These are phyloP conservation scores for Kodamaea lidongshanica DNA, from an alignment of 805 yeast genomes.

Conservation along the genomic window DNA sequence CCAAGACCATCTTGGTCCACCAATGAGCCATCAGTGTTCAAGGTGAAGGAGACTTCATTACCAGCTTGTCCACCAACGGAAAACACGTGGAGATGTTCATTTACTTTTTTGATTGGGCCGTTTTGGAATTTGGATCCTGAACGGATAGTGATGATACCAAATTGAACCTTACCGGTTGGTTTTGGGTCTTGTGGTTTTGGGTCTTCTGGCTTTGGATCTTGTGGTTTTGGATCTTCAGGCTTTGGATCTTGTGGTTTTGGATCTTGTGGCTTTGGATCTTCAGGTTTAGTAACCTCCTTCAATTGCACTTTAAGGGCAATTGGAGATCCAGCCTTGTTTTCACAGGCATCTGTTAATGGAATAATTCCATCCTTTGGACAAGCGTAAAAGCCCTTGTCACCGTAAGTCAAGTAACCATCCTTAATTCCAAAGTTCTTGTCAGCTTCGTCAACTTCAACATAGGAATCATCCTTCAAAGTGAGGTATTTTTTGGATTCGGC, in stretches of 20 bases:
- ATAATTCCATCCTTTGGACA: conserved; percentile 7
- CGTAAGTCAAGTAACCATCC: conserved; percentile 12
- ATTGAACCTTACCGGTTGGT: conserved; percentile 8
- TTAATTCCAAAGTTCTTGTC: conserved; percentile 10
- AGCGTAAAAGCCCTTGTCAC: conserved; percentile 9
- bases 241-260: conserved; percentile 2
- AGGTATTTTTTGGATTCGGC: conserved; percentile 12
- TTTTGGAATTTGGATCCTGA: conserved; percentile 24
- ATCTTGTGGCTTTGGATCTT: conserved; percentile 1
- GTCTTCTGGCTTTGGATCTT: conserved; percentile 1
- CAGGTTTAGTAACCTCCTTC: conserved; percentile 4
- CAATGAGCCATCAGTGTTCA: conserved; percentile 23
- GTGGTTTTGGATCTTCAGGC: conserved; percentile 7
- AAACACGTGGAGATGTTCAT: conserved; percentile 27
- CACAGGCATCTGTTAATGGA: conserved; percentile 2
- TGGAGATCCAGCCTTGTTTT: conserved; percentile 7
- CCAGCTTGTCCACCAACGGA: conserved; percentile 30
- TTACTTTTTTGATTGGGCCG: conserved; percentile 22
- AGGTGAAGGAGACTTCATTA: conserved; percentile 17
- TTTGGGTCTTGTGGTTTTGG: conserved; percentile 4
- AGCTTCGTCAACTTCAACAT: conserved; percentile 5
- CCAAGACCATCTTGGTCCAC: conserved; percentile 27
- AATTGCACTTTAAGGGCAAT: conserved; percentile 9
- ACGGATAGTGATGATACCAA: conserved; percentile 17
- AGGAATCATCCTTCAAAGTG: conserved; percentile 8